phyloP scores from a whole-genome alignment of 345 rosid genomes.

The Arabis alpina region DNA sequence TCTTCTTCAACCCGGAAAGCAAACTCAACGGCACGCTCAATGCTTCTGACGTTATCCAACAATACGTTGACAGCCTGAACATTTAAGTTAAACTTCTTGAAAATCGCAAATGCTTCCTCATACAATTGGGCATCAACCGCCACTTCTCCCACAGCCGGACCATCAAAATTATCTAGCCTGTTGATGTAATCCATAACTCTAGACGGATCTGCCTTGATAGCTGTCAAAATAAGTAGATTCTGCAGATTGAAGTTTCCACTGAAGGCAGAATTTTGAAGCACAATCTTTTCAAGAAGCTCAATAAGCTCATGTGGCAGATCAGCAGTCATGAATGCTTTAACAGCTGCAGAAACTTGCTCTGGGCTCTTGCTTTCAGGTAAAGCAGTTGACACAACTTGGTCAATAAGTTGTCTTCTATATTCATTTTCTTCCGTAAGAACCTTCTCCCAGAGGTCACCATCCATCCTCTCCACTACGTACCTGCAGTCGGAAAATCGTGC shows the following conservation, averaged over 20 bases:
- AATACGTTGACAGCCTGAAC: conserved; percentile 82
- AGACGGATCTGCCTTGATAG: conserved; percentile 96
- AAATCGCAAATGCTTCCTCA: conserved; percentile 89
- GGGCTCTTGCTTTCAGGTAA: conserved; percentile 93
- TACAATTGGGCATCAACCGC: conserved; percentile 90
- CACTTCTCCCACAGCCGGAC: conserved; percentile 99
- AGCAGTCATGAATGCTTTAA: conserved; percentile 88
- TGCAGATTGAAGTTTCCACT: conserved; percentile 99
- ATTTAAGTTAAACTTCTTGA: conserved; percentile 86
- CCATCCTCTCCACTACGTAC: conserved; percentile 99
- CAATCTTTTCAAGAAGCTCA: conserved; percentile 95
- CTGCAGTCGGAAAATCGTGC: conserved; percentile 50
- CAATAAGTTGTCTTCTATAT: conserved; percentile 90
- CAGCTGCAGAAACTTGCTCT: conserved; percentile 90
- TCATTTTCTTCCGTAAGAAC: conserved; percentile 93
- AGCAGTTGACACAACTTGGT: conserved; percentile 99
- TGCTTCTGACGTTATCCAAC: conserved; percentile 71
- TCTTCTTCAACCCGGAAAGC: conserved; percentile 99
- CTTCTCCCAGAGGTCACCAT: conserved; percentile 97
- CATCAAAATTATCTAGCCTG: conserved; percentile 97
- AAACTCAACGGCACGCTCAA: conserved; percentile 93
- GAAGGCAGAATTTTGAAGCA: conserved; percentile 98
- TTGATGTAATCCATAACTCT: conserved; percentile 98
- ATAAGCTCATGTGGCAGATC: conserved; percentile 84
- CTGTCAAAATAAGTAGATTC: conserved; percentile 93